Evolutionary conservation across 208 protist genomes (phyloP).

Genomic region (Trichomonas tenax): DNA sequence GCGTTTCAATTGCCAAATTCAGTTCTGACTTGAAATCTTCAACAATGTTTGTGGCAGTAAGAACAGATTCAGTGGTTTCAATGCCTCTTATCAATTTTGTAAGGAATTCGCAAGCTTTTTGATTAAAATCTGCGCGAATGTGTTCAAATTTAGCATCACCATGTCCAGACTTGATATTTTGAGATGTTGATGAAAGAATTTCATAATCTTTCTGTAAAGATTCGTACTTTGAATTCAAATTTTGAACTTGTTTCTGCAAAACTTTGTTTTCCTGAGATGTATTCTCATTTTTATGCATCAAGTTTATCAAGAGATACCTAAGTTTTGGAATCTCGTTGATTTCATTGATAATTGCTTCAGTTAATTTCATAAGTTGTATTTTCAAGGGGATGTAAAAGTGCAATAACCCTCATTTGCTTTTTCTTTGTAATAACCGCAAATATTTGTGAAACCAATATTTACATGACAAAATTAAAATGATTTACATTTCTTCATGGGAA

Average conservation of each 20-base stretch:
- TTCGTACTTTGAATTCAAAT: neutral
- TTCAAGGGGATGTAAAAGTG: too few relatives aligned
- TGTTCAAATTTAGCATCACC: neutral
- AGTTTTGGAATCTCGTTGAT: neutral
- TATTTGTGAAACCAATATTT: too few relatives aligned
- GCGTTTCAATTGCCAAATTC: neutral
- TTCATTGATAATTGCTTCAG: neutral
- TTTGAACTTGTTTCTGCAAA: neutral
- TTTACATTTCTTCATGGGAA: too few relatives aligned
- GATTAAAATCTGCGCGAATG: neutral
- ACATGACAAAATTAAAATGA: too few relatives aligned
- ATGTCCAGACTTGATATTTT: neutral
- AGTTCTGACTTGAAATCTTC: neutral
- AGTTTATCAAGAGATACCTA: neutral
- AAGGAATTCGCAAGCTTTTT: neutral
- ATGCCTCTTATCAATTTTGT: neutral
- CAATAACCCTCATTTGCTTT: too few relatives aligned
- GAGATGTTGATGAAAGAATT: neutral
- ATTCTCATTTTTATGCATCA: neutral
- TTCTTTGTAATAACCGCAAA: too few relatives aligned
- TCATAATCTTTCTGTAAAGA: too few relatives aligned
- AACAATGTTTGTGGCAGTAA: neutral
- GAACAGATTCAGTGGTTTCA: neutral
- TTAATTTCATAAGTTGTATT: conserved; percentile 18
- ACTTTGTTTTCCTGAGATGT: neutral